A percentile compares a stretch with the other conserved stretches of the same genome.
Evolutionary conservation across 495 filamentous ascomycete species (phyloP).

Genomic region (Corynascus novoguineensis): DNA sequence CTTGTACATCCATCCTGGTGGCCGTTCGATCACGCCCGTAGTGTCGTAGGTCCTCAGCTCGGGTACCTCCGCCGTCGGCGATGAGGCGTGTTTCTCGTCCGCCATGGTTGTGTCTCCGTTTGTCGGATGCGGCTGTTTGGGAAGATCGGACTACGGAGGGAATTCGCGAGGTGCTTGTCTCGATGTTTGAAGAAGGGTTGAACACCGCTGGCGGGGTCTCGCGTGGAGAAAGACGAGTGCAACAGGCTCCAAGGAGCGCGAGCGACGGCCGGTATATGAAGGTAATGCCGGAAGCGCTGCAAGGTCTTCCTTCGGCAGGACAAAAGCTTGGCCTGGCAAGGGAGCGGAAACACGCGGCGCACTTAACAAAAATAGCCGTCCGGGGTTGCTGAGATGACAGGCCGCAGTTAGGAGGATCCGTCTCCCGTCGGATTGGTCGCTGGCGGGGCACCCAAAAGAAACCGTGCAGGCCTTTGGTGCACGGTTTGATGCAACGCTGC

Average conservation of each 20-base stretch:
- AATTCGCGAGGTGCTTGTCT: not conserved
- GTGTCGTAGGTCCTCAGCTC: slow-evolving; percentile 3
- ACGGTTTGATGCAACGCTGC: slow-evolving; percentile 18
- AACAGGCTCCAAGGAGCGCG: not conserved
- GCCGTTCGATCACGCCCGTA: slow-evolving; percentile 23
- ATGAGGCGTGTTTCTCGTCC: slow-evolving; percentile 13
- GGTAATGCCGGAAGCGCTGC: not conserved
- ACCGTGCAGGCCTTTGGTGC: not conserved
- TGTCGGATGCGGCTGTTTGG: not conserved
- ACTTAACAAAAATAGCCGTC: not conserved
- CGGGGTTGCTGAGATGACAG: not conserved
- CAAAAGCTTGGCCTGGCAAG: slow-evolving; percentile 4
- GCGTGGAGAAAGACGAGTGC: not conserved
- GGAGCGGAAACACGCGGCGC: not conserved
- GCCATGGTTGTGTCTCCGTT: slow-evolving; percentile 11
- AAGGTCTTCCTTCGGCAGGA: slow-evolving; percentile 3
- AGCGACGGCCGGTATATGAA: not conserved
- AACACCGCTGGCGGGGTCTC: not conserved
- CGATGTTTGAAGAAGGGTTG: not conserved
- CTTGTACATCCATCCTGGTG: slow-evolving; percentile 65
- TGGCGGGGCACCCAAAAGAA: not conserved
- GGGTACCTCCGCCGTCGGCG: not conserved
- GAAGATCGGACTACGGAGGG: not conserved
- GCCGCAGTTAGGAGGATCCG: not conserved
- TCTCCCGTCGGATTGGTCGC: slow-evolving; percentile 3